Base-by-base conservation (phyloP, 2,329 filamentous ascomycete species). In the Cladophialophora yegresii region DNA sequence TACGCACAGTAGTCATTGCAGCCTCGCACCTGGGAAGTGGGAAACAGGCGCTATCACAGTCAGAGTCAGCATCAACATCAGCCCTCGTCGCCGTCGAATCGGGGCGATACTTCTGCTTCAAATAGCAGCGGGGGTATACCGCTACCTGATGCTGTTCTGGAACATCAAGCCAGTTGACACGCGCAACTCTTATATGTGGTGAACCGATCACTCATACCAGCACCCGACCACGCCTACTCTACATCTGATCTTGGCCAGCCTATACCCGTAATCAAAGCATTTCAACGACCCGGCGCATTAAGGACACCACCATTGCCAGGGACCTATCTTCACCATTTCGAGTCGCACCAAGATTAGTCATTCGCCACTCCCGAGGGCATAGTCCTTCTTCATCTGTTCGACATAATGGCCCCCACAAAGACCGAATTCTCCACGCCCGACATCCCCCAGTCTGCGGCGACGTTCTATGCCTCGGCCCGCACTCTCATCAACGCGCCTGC, bases 401-500 rank as follows among this genome's bases (percentile, higher is more conserved):
- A 22, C 16, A 57, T 6, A 45, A 65, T 60, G 58, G 49, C 54
- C 32, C 54, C 49, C 13, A 64, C 66, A 6, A 66, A 65, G 49
- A 66, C 67, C 36, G 62, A 70, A 23, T 71, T 69, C 49, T 67
- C 68, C 26, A 76, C 75, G 3, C 75, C 76, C 6, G 73, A 68
- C 64, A 77, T 78, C 64, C 60, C 71, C 32, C 69, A 71, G 40
- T 68, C 71, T 12, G 63, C 73, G 36, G 74, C 76, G 49, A 65
- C 69, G 53, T 68, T 75, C 49, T 71, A 74, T 65, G 63, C 75
- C 63, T 70, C 74, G 61, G 75, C 74, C 71, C 73, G 76, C 58
- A 75, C 70, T 51, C 67, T 71, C 33, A 80, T 82, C 71, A 69
- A 73, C 50, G 80, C 79, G 1, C 75, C 79, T 8, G 73, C 79